These are phyloP conservation scores for Penicillium samsonianum DNA, from an alignment of 495 filamentous ascomycete species.

Conservation along the genomic window DNA sequence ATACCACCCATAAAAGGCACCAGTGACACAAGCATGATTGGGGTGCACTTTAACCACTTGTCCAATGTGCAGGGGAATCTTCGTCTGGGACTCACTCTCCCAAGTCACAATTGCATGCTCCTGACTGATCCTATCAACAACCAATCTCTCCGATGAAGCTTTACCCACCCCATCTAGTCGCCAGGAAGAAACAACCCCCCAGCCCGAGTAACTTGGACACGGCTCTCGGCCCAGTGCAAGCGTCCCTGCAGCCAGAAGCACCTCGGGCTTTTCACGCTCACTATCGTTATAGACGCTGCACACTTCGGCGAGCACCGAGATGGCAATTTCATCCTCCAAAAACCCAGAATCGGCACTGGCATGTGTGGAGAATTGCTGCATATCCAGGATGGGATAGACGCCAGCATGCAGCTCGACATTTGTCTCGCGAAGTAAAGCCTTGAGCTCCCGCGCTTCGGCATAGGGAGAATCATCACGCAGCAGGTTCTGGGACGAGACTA, in stretches of 20 bases:
- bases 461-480: slow-evolving; percentile 11
- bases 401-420: slow-evolving; percentile 70
- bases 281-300: slow-evolving; percentile 64
- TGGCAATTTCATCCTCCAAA: slow-evolving; percentile 58
- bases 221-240: slow-evolving; percentile 78
- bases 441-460: slow-evolving; percentile 26
- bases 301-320: slow-evolving; percentile 73
- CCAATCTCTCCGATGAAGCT: slow-evolving; percentile 15
- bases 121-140: slow-evolving; percentile 40
- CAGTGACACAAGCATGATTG: slow-evolving; percentile 83
- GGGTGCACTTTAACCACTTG: slow-evolving; percentile 71
- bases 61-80: slow-evolving; percentile 37
- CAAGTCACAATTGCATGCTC: slow-evolving; percentile 40
- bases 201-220: slow-evolving; percentile 67
- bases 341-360: slow-evolving; percentile 44
- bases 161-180: slow-evolving; percentile 6
- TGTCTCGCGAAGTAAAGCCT: slow-evolving; percentile 25
- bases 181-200: slow-evolving; percentile 74
- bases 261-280: slow-evolving; percentile 56
- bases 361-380: slow-evolving; percentile 80
- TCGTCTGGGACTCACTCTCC: slow-evolving; percentile 15
- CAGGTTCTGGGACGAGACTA: slow-evolving; percentile 56
- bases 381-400: slow-evolving; percentile 72
- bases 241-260: slow-evolving; percentile 67
- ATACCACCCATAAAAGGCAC: slow-evolving; percentile 72